Base-by-base conservation (phyloP, 805 yeast species). In the Candida boidinii region DNA sequence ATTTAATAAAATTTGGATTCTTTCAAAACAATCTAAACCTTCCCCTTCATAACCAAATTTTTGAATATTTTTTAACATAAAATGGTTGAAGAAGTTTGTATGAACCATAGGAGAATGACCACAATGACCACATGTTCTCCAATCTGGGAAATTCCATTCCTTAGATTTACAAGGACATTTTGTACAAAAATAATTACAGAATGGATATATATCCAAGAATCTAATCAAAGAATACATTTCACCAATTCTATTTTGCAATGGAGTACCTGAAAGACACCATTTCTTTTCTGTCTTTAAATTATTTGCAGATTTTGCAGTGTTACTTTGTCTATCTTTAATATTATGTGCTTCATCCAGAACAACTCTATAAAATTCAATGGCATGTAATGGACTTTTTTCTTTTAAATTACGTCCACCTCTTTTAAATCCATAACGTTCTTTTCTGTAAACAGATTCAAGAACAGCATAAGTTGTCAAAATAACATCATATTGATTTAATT, bases 341-440 rank as follows among this genome's bases (percentile, higher is more conserved):
- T 90, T 90, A 54, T 92, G 99, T 1, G 98, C 98, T 53, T 92
- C 99, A 59, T 92, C 99, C 32, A 92, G 61, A 12, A 92, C 73
- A 7, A 90, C 94, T 36, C 99, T 63, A 49, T 86, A 81, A 53
- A 87, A 92, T 26, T 72, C 66, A 28, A 83, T 66, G 11, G 70
- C 60, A 51, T 92, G 98, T 25, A 92, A 54, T 1, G 78, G 71
- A 16, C 94, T 79, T 39, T 68, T 66, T 41, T 87, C 95, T 51
- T 83, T 82, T 3, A 82, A 78, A 17, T 74, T 47, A 2, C 82
- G 79, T 13, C 64, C 72, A 41, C 81, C 79, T 28, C 96, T 62
- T 37, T 74, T 75, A 54, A 87, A 83, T 2, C 98, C 99, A 48
- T 78, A 76, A 32, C 63, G 68, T 52, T 92, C 86, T 49, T 84